phyloP scores from a whole-genome alignment of 2,329 filamentous ascomycete genomes.

The Keithomyces neogunnii region DNA sequence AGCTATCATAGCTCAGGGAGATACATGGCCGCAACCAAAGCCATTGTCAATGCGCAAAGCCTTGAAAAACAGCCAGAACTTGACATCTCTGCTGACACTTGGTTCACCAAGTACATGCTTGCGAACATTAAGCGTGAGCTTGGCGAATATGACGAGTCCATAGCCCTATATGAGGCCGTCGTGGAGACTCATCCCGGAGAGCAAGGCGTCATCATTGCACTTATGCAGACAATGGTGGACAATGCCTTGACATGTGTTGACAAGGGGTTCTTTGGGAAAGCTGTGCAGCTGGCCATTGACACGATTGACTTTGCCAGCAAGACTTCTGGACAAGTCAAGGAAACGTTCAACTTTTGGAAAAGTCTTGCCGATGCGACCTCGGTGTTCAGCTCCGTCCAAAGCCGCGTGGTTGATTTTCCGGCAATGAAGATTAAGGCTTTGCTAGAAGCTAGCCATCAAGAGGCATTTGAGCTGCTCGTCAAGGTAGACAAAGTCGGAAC shows the following conservation, averaged over 20 bases:
- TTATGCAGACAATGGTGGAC: slow-evolving; percentile 83
- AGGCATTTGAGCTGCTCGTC: slow-evolving; percentile 52
- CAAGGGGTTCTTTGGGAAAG: slow-evolving; percentile 79
- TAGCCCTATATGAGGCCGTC: slow-evolving; percentile 67
- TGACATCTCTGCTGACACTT: slow-evolving; percentile 57
- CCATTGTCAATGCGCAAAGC: slow-evolving; percentile 75
- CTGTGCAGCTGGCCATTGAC: slow-evolving; percentile 59
- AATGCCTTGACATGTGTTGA: slow-evolving; percentile 69
- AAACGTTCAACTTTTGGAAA: slow-evolving; percentile 94
- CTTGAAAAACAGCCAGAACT: slow-evolving; percentile 53
- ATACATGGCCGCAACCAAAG: slow-evolving; percentile 88
- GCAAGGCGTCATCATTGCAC: slow-evolving; percentile 77
- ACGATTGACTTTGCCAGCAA: slow-evolving; percentile 59
- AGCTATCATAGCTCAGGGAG: slow-evolving; percentile 92
- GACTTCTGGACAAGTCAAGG: slow-evolving; percentile 51
- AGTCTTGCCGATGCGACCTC: slow-evolving; percentile 81
- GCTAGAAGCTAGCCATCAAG: slow-evolving; percentile 43
- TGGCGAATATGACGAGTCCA: slow-evolving; percentile 80
- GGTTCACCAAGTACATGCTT: slow-evolving; percentile 96
- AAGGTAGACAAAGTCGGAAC: slow-evolving; percentile 59
- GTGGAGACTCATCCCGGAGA: slow-evolving; percentile 61
- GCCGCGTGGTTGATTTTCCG: slow-evolving; percentile 56
- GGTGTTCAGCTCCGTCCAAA: slow-evolving; percentile 72
- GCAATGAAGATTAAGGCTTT: slow-evolving; percentile 47
- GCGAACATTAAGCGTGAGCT: slow-evolving; percentile 90